phyloP scores from a whole-genome alignment of 2,329 filamentous ascomycete species.

The Ceratocystis colombiana region DNA sequence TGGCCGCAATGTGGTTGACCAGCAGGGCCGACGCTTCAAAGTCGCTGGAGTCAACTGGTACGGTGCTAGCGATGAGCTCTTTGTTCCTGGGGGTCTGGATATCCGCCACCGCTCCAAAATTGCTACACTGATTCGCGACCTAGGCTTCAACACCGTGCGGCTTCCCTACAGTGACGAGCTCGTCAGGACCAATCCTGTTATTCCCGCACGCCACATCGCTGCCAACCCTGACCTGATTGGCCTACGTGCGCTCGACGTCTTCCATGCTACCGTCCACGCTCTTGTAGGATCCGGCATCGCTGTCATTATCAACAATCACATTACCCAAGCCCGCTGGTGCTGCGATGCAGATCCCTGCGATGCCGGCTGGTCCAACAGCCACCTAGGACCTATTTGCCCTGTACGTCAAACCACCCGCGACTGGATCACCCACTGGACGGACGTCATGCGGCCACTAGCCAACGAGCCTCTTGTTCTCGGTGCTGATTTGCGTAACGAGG shows the following conservation, averaged over 20 bases:
- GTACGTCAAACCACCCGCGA: constrained; percentile 53
- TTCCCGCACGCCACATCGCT: constrained; percentile 38
- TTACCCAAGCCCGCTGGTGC: constrained; percentile 59
- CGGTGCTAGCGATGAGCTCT: constrained; percentile 56
- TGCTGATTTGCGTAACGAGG: constrained; percentile 58
- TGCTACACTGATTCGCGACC: constrained; percentile 46
- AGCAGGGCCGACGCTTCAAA: constrained; percentile 47
- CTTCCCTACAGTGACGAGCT: constrained; percentile 61
- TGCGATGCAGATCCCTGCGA: constrained; percentile 60
- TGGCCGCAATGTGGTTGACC: constrained; percentile 53
- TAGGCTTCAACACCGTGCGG: constrained; percentile 62
- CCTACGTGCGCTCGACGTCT: constrained; percentile 49
- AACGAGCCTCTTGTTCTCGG: constrained; percentile 54
- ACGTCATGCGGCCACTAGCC: constrained; percentile 49
- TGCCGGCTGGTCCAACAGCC: constrained; percentile 55
- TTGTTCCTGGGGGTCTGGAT: constrained; percentile 54
- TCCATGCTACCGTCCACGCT: constrained; percentile 47
- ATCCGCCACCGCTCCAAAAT: constrained; percentile 52
- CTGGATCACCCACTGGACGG: constrained; percentile 58
- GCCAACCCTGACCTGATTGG: constrained; percentile 53
- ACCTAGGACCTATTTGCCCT: constrained; percentile 50
- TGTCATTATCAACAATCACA: constrained; percentile 61
- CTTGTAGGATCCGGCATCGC: constrained; percentile 53
- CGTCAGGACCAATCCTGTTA: constrained; percentile 48
- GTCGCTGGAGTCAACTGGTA: constrained; percentile 61